Evolutionary conservation across 345 rosid species (phyloP), one percentile per base, ranked within the genome.

Genomic region (Pugionium cornutum): DNA sequence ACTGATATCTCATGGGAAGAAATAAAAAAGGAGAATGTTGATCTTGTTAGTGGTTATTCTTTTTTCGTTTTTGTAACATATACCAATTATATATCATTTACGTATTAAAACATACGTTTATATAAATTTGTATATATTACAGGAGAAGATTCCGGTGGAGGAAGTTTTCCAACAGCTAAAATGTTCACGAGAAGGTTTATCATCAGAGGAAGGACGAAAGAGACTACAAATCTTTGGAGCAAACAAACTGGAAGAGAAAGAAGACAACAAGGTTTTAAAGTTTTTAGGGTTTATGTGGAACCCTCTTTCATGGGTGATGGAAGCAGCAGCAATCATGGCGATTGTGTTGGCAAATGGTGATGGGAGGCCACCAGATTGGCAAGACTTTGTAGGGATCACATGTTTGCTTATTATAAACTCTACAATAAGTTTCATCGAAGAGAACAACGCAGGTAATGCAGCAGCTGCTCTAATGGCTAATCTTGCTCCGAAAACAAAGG

Each of bases 271-370:
- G 47, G 0, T 86, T 36, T 88, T 89, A 60, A 86, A 89, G 78
- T 84, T 86, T 40, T 69, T 86, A 74, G 92, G 92, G 4, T 86
- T 89, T 49, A 86, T 89, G 96, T 89, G 96, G 92, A 84, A 89
- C 65, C 92, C 91, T 62, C 63, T 86, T 1, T 89, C 96, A 55
- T 89, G 96, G 96, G 96, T 89, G 18, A 89, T 89, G 96, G 92
- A 86, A 66, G 31, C 73, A 48, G 96, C 92, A n/a, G 92, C 96
- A 6, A 69, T 89, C 40, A 89, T 89, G 96, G 91, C 96, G 58
- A 83, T 89, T 76, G 86, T 58, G 56, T 75, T 89, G 66, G 90
- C 96, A 60, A 83, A 89, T 36, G 96, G 92, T 54, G 96, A 85
- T 33, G 92, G 90, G 53, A 82, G 69, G 73, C 84, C 89, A 6